Conservation (phyloP, 2,329 filamentous ascomycete genomes). For the Pseudogymnoascus sp. region DNA sequence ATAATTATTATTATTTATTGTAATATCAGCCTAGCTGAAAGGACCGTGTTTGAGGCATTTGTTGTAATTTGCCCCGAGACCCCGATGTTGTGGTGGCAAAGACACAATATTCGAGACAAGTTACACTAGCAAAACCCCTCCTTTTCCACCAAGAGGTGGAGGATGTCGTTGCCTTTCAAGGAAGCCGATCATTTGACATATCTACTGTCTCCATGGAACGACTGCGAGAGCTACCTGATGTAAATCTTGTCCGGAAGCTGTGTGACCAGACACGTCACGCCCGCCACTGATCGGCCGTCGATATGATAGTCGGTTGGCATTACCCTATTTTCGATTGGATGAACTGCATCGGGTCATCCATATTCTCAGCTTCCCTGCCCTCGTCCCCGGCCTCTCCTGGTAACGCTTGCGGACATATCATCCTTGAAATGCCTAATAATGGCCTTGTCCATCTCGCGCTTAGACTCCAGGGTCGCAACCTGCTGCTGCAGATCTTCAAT, state of each 20-base stretch:
- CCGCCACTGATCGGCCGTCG: background rate
- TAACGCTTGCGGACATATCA: conserved; percentile 16
- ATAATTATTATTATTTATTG: background rate
- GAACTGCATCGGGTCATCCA: background rate
- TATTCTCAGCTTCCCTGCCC: background rate
- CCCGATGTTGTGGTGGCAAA: background rate
- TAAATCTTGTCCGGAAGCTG: background rate
- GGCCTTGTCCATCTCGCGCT: conserved; percentile 43
- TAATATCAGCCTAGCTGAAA: background rate
- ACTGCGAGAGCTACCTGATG: background rate
- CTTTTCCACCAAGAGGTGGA: background rate
- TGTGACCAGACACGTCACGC: background rate
- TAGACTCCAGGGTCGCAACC: conserved; percentile 47
- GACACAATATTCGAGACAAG: background rate
- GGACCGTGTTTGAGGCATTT: background rate
- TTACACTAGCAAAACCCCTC: background rate
- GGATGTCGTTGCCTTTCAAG: background rate
- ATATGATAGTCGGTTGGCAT: background rate
- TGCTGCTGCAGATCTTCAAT: conserved; percentile 57
- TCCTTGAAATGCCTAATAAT: conserved; percentile 32
- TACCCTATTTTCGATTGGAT: background rate
- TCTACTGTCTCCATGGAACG: background rate
- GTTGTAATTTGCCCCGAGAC: background rate
- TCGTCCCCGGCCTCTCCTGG: background rate
- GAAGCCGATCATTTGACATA: background rate